Percentiles rank a stretch among this genome's conserved stretches.
Evolutionary conservation across 176 grass and related monocot species (phyloP).

Genomic region (Pharus latifolius): DNA sequence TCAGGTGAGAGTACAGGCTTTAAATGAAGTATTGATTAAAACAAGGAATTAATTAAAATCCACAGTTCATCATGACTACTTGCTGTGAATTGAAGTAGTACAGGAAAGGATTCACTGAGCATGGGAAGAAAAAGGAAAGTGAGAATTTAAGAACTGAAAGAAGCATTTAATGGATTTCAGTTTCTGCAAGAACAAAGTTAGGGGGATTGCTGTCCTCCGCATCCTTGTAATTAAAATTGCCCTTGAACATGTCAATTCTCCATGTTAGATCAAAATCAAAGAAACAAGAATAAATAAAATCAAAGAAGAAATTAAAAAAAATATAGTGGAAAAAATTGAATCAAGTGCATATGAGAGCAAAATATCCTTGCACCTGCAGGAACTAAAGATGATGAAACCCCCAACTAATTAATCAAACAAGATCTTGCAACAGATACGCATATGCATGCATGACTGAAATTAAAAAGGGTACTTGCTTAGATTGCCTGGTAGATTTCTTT

Average conservation of each 20-base stretch:
- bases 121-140: not conserved
- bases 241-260: conserved; percentile 12
- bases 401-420: conserved; percentile 44
- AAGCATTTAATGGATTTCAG: conserved; percentile 12
- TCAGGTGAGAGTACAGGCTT: conserved; percentile 30
- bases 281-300: conserved; percentile 11
- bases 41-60: conserved; percentile 15
- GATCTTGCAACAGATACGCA: conserved; percentile 8
- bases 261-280: not conserved
- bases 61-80: conserved; percentile 2
- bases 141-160: not conserved
- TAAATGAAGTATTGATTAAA: conserved; percentile 45
- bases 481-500: conserved; percentile 79
- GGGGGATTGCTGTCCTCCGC: too few relatives aligned
- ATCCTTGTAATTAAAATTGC: too few relatives aligned
- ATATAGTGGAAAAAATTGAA: not conserved
- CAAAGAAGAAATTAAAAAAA: conserved; percentile 1
- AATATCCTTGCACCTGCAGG: conserved; percentile 28
- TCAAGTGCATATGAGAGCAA: conserved; percentile 24
- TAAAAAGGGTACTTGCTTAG: conserved; percentile 36
- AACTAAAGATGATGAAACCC: conserved; percentile 40
- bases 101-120: conserved; percentile 21
- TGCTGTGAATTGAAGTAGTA: conserved; percentile 26
- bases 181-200: not conserved
- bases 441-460: conserved; percentile 33